Conservation (phyloP, 371 early-diverging fungal species). For the Capniomyces stellatus region DNA sequence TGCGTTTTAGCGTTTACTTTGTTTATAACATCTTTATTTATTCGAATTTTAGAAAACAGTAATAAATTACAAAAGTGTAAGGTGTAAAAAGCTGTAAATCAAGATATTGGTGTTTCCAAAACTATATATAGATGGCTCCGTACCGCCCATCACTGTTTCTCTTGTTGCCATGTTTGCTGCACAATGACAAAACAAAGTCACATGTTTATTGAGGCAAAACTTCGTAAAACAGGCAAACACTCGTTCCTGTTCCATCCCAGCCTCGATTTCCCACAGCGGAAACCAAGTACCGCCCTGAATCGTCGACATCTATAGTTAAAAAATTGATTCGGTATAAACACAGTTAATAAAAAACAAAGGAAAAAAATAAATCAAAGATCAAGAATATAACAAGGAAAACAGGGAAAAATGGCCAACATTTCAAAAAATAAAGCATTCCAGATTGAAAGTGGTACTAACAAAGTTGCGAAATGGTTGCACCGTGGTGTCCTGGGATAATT, state of each 20-base stretch:
- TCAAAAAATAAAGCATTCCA: too few relatives aligned
- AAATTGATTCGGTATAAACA: slow-evolving; percentile 13
- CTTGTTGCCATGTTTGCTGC: too few relatives aligned
- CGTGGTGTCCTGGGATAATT: slow-evolving; percentile 77
- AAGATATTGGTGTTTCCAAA: too few relatives aligned
- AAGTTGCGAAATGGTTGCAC: slow-evolving; percentile 62
- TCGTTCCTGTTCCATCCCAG: slow-evolving; percentile 75
- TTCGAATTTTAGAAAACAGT: too few relatives aligned
- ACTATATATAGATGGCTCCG: too few relatives aligned
- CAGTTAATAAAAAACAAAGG: not conserved
- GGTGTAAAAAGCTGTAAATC: too few relatives aligned
- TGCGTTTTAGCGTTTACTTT: too few relatives aligned
- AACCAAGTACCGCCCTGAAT: slow-evolving; percentile 55
- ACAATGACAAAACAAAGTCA: too few relatives aligned
- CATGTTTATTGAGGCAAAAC: slow-evolving; percentile 21
- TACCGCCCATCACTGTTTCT: too few relatives aligned
- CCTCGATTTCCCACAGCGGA: slow-evolving; percentile 81
- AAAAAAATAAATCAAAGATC: not conserved
- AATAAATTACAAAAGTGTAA: too few relatives aligned
- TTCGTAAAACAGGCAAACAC: slow-evolving; percentile 67
- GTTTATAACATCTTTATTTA: too few relatives aligned
- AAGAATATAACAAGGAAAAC: not conserved
- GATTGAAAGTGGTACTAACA: slow-evolving; percentile 29
- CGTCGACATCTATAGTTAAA: slow-evolving; percentile 31
- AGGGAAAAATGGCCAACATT: not conserved